Conservation (phyloP, 2,329 filamentous ascomycete species). For the Sporothrix schenckii region DNA sequence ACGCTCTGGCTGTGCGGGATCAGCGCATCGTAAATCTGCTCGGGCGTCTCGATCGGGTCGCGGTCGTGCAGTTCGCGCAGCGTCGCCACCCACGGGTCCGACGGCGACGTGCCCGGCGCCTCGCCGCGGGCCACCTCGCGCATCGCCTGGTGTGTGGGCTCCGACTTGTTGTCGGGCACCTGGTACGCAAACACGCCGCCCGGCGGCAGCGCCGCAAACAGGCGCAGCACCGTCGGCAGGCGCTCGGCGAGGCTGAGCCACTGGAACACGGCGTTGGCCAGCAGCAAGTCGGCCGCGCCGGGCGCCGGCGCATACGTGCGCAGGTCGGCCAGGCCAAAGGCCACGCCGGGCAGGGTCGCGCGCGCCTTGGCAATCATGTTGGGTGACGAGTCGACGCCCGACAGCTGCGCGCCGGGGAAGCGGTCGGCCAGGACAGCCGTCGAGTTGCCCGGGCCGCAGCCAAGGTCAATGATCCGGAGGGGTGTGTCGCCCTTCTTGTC, state of each 20-base stretch:
- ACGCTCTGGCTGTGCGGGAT: conserved; percentile 48
- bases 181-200: conserved; percentile 60
- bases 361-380: conserved; percentile 59
- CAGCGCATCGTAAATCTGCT: conserved; percentile 55
- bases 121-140: conserved; percentile 46
- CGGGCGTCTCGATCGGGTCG: conserved; percentile 53
- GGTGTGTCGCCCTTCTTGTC: conserved; percentile 37
- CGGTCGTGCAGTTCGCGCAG: conserved; percentile 41
- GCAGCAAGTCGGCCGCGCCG: conserved; percentile 50
- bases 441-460: conserved; percentile 64
- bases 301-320: conserved; percentile 42
- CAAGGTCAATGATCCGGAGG: conserved; percentile 57
- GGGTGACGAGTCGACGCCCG: conserved; percentile 58
- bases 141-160: conserved; percentile 57
- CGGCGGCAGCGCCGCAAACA: conserved; percentile 47
- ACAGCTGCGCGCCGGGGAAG: conserved; percentile 53
- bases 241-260: conserved; percentile 54
- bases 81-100: conserved; percentile 36
- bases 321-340: conserved; percentile 54
- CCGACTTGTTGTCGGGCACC: conserved; percentile 51
- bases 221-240: conserved; percentile 49
- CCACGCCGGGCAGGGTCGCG: conserved; percentile 44
- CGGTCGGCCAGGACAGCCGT: conserved; percentile 52
- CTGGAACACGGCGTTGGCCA: conserved; percentile 62
- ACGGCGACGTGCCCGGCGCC: conserved; percentile 33